Conservation (phyloP, 2,329 filamentous ascomycete genomes). For the Cytospora schulzeri region DNA sequence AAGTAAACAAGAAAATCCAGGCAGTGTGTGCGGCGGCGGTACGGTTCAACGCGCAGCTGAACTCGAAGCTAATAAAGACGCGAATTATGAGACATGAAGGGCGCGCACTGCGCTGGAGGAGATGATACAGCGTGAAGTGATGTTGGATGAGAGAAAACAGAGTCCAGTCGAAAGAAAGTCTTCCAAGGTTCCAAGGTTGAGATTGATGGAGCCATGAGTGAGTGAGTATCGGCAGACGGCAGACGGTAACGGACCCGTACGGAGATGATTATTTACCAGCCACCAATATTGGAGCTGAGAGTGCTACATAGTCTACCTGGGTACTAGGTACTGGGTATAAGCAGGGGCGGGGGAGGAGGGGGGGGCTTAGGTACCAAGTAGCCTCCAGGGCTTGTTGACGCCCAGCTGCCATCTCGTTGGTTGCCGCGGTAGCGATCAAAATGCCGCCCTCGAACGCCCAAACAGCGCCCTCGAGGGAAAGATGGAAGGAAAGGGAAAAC, state of each 20-base stretch:
- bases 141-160: constrained; percentile 4
- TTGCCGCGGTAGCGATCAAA: constrained; percentile 1
- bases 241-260: neutral
- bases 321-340: neutral
- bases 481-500: neutral
- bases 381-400: neutral
- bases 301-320: neutral
- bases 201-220: no score
- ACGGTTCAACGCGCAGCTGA: constrained; percentile 18
- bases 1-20: constrained; percentile 19
- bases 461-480: neutral
- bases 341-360: neutral
- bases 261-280: neutral
- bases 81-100: constrained; percentile 18
- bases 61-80: neutral
- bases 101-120: constrained; percentile 19
- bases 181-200: neutral
- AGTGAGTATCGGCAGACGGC: neutral
- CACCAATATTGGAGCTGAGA: neutral
- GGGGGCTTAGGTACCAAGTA: neutral
- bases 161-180: neutral
- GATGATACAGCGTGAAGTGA: constrained; percentile 9
- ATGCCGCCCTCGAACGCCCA: neutral
- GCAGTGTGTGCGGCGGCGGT: constrained; percentile 6
- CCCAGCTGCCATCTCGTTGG: neutral